These are phyloP conservation scores for Lactarius akahatsu DNA, from an alignment of 768 basidiomycete species.

Conservation along the genomic window DNA sequence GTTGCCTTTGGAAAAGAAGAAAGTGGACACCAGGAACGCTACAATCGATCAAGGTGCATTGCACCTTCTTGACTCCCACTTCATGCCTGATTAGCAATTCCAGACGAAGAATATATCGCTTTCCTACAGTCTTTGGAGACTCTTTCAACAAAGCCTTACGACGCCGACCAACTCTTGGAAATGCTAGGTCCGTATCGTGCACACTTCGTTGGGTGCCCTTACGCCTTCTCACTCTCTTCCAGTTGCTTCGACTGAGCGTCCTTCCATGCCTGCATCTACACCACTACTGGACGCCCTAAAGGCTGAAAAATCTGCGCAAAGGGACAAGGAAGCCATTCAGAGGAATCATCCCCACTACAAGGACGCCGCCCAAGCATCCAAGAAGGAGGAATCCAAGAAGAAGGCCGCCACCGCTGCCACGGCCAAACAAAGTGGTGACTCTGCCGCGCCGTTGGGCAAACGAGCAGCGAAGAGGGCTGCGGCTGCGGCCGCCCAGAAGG, in stretches of 20 bases:
- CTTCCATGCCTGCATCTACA: conserved; percentile 72
- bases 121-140: conserved; percentile 75
- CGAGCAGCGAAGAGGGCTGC: conserved; percentile 39
- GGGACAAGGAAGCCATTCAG: conserved; percentile 70
- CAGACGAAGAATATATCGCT: conserved; percentile 81
- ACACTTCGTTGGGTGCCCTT: neutral
- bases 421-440: conserved; percentile 29
- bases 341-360: conserved; percentile 75
- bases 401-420: conserved; percentile 32
- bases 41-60: conserved; percentile 85
- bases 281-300: conserved; percentile 93
- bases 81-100: neutral
- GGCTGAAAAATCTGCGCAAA: conserved; percentile 67
- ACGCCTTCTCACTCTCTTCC: conserved; percentile 4
- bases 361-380: conserved; percentile 41
- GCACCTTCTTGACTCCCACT: neutral
- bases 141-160: conserved; percentile 44
- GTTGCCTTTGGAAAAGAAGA: conserved; percentile 70
- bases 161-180: conserved; percentile 61
- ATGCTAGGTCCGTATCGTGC: conserved; percentile 48
- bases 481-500: conserved; percentile 20
- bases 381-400: conserved; percentile 44
- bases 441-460: conserved; percentile 36
- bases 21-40: conserved; percentile 73
- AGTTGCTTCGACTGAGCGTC: conserved; percentile 67